Percentiles rank a stretch among this genome's conserved stretches.
Conservation (phyloP, 169 alveolate species). For the Cryptosporidium meleagridis region DNA sequence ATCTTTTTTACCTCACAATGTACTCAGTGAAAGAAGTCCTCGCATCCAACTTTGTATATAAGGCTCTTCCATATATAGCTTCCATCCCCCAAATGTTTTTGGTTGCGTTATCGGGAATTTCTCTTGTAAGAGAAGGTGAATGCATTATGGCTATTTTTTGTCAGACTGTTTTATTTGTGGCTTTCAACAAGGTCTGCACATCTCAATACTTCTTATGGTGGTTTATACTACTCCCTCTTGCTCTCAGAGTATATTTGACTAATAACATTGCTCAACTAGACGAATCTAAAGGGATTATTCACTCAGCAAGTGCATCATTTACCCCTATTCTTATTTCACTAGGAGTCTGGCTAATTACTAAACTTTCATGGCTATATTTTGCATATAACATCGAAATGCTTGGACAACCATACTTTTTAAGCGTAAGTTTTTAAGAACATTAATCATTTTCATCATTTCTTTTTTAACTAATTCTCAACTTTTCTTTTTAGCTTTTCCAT, state of each 20-base stretch:
- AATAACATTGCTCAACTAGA: conserved; percentile 70
- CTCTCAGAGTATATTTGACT: conserved; percentile 76
- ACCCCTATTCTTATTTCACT: conserved; percentile 58
- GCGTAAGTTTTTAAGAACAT: conserved; percentile 59
- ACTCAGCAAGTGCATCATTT: conserved; percentile 28
- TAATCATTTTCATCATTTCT: background rate
- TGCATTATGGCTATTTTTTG: conserved; percentile 81
- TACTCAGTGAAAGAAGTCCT: conserved; percentile 74
- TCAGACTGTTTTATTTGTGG: conserved; percentile 93
- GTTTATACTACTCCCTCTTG: conserved; percentile 86
- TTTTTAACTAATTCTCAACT: conserved; percentile 3
- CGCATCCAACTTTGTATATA: conserved; percentile 64
- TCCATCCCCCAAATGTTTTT: conserved; percentile 83
- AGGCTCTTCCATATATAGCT: conserved; percentile 81
- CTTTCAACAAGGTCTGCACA: conserved; percentile 95
- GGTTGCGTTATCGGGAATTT: conserved; percentile 78
- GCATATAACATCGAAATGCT: conserved; percentile 80
- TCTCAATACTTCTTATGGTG: conserved; percentile 94
- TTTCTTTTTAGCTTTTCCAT: conserved; percentile 76
- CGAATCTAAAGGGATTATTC: conserved; percentile 69
- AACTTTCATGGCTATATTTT: conserved; percentile 78
- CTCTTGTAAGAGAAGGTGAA: conserved; percentile 81
- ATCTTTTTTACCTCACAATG: conserved; percentile 90
- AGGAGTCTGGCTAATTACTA: conserved; percentile 78
- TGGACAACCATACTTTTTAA: conserved; percentile 72